Evolutionary conservation across 768 basidiomycete species (phyloP), one percentile per base, ranked within the genome.

Genomic region (Psilocybe azurescens): DNA sequence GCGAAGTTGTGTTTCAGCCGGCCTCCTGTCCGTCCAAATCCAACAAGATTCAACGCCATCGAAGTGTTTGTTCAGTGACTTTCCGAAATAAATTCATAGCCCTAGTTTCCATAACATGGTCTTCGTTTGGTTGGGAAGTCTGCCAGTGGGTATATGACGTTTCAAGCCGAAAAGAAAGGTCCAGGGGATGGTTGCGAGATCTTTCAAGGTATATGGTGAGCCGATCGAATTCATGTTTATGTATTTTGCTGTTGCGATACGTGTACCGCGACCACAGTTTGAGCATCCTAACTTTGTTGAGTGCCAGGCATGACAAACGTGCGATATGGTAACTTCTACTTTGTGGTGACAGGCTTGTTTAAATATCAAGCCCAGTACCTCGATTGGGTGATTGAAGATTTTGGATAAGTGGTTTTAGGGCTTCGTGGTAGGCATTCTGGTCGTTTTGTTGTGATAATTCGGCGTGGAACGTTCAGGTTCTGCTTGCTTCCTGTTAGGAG

Each of bases 281-380:
- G 58, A 46, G 20, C 13, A 49, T 24, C 36, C 50, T 29, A 59
- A 13, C 7, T 32, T 32, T 18, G 52, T 52, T 1, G 58, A 59
- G 9, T 49, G 48, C 58, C 58, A 59, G 4, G 50, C 8, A 6
- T 11, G 11, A 24, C 58, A 59, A 16, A 59, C 58, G 13, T 59
- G 58, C 14, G 58, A 59, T 3, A 59, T 36, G 28, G 13, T 49
- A 10, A 57, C 33, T 49, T 57, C 58, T n/a, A n/a, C n/a, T n/a
- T n/a, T n/a, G n/a, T n/a, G n/a, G n/a, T n/a, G n/a, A n/a, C 33
- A 33, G 9, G 33, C 33, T 9, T 9, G 9, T 33, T 33, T 4
- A 33, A 33, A 33, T 33, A 33, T 33, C 33, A 33, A 33, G 33
- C 5, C 9, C 9, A 9, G 4, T 33, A 33, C 9, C 33, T 33